Conservation (phyloP, 805 yeast genomes). For the Wickerhamiella spandovensis region DNA sequence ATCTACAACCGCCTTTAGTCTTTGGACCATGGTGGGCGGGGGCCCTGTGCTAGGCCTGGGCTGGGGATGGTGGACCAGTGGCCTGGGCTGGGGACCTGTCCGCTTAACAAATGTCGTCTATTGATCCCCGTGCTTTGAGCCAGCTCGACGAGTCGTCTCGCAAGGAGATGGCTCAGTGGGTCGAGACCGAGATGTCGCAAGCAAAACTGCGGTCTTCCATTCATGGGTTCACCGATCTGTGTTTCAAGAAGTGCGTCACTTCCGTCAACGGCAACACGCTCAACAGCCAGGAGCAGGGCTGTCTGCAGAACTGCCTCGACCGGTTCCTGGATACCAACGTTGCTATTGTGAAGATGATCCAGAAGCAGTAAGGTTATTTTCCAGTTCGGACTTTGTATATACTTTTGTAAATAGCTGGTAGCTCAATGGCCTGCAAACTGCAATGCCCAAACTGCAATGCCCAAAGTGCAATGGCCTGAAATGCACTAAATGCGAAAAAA, state of each 20-base stretch:
- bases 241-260: slow-evolving; percentile 75
- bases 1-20: too few relatives aligned
- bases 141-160: slow-evolving; percentile 54
- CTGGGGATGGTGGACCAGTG: too few relatives aligned
- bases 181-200: slow-evolving; percentile 74
- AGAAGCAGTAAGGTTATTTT: slow-evolving; percentile 6
- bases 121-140: not conserved
- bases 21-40: too few relatives aligned
- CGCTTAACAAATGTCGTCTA: not conserved
- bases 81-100: too few relatives aligned
- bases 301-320: slow-evolving; percentile 71
- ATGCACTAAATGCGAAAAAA: too few relatives aligned
- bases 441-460: too few relatives aligned
- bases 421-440: too few relatives aligned
- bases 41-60: too few relatives aligned
- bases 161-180: slow-evolving; percentile 58
- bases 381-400: too few relatives aligned
- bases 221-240: slow-evolving; percentile 77
- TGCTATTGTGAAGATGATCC: slow-evolving; percentile 50
- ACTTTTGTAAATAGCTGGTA: too few relatives aligned
- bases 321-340: slow-evolving; percentile 80
- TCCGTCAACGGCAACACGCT: slow-evolving; percentile 31
- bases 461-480: too few relatives aligned
- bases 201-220: slow-evolving; percentile 68
- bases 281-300: slow-evolving; percentile 47